Conservation (phyloP, 2,329 filamentous ascomycete species). For the Penicillium sp. region DNA sequence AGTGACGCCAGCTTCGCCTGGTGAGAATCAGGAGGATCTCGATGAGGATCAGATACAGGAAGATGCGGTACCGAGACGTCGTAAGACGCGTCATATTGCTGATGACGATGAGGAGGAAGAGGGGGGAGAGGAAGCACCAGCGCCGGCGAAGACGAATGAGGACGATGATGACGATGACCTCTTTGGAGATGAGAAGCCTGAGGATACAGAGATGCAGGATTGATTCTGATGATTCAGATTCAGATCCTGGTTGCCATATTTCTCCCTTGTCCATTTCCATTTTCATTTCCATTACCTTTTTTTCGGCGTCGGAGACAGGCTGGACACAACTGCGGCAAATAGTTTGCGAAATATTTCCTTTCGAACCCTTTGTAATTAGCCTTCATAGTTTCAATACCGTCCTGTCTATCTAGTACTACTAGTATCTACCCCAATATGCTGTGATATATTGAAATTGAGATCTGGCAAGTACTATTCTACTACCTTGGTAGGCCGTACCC, state of each 20-base stretch:
- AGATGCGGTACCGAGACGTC: conserved; percentile 36
- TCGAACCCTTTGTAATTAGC: conserved; percentile 12
- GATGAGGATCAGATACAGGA: conserved; percentile 53
- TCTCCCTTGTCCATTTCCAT: no score
- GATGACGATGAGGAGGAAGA: conserved; percentile 50
- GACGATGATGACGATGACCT: conserved; percentile 42
- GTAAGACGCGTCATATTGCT: conserved; percentile 40
- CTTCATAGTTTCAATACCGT: background rate
- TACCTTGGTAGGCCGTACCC: no score
- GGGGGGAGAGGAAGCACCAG: conserved; percentile 50
- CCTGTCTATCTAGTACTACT: background rate
- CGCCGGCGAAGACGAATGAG: conserved; percentile 22
- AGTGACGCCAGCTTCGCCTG: conserved; percentile 29
- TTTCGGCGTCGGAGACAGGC: conserved; percentile 17
- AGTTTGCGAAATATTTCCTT: conserved; percentile 8
- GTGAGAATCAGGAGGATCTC: conserved; percentile 32
- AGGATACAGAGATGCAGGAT: conserved; percentile 44
- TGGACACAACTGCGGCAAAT: conserved; percentile 1
- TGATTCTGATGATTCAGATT: no score
- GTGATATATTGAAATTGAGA: no score
- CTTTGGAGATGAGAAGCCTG: conserved; percentile 39
- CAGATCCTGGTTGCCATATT: no score
- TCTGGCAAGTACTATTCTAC: no score
- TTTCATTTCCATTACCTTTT: conserved; percentile 21
- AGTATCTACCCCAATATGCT: no score